Evolutionary conservation across 2,329 filamentous ascomycete species (phyloP).

Genomic region (Lachnellula arida): DNA sequence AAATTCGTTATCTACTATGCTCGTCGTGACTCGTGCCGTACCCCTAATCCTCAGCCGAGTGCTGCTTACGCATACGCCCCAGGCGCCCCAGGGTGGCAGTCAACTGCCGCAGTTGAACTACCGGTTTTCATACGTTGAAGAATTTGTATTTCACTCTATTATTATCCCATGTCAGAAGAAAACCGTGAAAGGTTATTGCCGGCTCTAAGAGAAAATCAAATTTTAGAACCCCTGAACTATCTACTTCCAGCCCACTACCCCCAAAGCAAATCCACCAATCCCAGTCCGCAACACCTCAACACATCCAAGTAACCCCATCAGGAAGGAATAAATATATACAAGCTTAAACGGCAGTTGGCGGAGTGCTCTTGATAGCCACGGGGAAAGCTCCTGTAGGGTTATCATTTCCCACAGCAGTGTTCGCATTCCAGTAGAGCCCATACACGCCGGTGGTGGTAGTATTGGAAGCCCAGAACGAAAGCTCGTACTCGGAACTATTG

Average conservation of each 20-base stretch:
- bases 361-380: slow-evolving; percentile 21
- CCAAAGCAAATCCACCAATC: not conserved
- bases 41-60: too few relatives aligned
- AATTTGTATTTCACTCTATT: too few relatives aligned
- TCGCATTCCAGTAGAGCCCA: slow-evolving; percentile 24
- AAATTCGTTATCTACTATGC: too few relatives aligned
- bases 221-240: too few relatives aligned
- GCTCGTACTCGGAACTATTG: slow-evolving; percentile 17
- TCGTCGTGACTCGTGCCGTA: too few relatives aligned
- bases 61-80: too few relatives aligned
- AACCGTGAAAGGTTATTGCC: too few relatives aligned
- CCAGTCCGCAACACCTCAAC: not conserved
- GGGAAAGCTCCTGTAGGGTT: slow-evolving; percentile 9
- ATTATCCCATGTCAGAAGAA: too few relatives aligned
- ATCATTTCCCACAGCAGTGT: not conserved
- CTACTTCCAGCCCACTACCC: not conserved
- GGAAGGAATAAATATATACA: not conserved
- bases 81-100: too few relatives aligned
- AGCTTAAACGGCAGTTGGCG: slow-evolving; percentile 4
- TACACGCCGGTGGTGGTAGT: slow-evolving; percentile 23
- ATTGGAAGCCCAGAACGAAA: slow-evolving; percentile 24
- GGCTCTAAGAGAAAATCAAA: too few relatives aligned
- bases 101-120: too few relatives aligned
- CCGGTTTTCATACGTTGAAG: too few relatives aligned
- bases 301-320: not conserved